Evolutionary conservation across 306 rosid species (phyloP).

Genomic region (Cucumis melo): DNA sequence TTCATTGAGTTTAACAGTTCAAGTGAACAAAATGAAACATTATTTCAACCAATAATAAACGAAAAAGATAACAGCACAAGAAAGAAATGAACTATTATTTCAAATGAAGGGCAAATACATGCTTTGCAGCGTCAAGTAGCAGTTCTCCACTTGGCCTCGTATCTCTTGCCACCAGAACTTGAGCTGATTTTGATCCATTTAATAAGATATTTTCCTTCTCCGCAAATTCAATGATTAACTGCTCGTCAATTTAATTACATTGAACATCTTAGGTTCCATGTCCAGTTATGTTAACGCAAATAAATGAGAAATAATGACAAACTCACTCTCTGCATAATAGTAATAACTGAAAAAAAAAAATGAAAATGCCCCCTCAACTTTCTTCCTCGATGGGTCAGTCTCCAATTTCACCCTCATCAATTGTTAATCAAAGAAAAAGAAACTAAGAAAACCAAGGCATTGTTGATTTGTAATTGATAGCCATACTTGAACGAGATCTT

Average conservation of each 20-base stretch:
- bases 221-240: constrained; percentile 51
- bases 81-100: not conserved
- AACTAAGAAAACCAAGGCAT: not conserved
- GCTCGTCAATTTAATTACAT: constrained; percentile 2
- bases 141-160: constrained; percentile 81
- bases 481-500: constrained; percentile 32
- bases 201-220: constrained; percentile 40
- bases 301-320: not conserved
- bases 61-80: not conserved
- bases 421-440: not conserved
- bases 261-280: not conserved
- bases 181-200: constrained; percentile 27
- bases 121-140: constrained; percentile 77
- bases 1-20: constrained; percentile 15
- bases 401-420: not conserved
- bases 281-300: not conserved
- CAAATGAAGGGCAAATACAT: constrained; percentile 19
- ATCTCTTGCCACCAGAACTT: constrained; percentile 75
- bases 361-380: not conserved
- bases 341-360: not conserved
- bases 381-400: not conserved
- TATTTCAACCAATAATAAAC: not conserved
- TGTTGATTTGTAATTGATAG: not conserved
- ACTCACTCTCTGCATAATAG: not conserved
- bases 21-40: not conserved